These are phyloP conservation scores for Madurella mycetomatis DNA, from an alignment of 2,329 filamentous ascomycete genomes.

Conservation along the genomic window DNA sequence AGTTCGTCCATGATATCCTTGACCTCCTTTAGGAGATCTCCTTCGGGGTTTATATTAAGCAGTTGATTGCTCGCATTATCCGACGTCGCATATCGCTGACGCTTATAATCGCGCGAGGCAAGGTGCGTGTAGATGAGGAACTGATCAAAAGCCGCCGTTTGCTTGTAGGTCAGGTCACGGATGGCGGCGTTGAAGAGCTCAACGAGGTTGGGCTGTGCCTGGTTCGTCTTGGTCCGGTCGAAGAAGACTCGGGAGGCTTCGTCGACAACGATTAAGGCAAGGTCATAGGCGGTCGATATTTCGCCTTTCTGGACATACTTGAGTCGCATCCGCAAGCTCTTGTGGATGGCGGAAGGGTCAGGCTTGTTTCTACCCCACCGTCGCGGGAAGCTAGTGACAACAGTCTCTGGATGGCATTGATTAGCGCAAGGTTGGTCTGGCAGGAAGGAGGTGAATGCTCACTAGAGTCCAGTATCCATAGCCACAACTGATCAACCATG, in stretches of 20 bases:
- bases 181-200: conserved; percentile 42
- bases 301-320: conserved; percentile 5
- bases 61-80: conserved; percentile 22
- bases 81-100: conserved; percentile 12
- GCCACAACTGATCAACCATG: conserved; percentile 34
- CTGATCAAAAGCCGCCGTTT: conserved; percentile 35
- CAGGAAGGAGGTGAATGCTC: conserved; percentile 8
- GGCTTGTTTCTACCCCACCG: conserved; percentile 37
- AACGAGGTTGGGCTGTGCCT: conserved; percentile 29
- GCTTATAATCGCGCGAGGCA: conserved; percentile 23
- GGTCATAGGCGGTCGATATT: conserved; percentile 20
- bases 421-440: not conserved
- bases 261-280: conserved; percentile 20
- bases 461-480: conserved; percentile 29
- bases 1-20: conserved; percentile 48
- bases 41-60: conserved; percentile 24
- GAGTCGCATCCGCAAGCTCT: conserved; percentile 15
- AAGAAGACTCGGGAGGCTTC: conserved; percentile 23
- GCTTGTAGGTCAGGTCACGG: conserved; percentile 33
- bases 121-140: conserved; percentile 34
- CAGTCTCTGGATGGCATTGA: conserved; percentile 22
- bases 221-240: conserved; percentile 18
- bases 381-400: conserved; percentile 33
- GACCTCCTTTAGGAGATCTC: conserved; percentile 39
- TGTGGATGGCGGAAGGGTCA: conserved; percentile 21